Evolutionary conservation across 129 eudicot genomes (phyloP), one percentile per base, ranked within the genome.

Genomic region (Silybum marianum): DNA sequence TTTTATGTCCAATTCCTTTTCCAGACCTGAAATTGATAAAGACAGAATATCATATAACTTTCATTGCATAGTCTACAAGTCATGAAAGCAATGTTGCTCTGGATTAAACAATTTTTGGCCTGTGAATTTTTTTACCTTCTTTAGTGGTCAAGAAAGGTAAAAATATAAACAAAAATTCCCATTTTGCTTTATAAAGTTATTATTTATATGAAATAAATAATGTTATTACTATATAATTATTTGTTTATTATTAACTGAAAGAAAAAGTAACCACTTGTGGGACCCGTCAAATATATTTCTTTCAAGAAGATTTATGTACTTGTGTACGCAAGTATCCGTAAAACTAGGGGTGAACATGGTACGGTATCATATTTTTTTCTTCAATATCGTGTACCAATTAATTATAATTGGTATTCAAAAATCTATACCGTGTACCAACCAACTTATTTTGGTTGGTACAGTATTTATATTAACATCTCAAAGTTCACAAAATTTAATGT

Each of bases 71-170:
- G 9, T 14, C n/a, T 66, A 77, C 36, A 77, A 39, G 44, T 58
- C 38, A 54, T 9, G 3, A 30, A n/a, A 76, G 25, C 19, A 10
- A 9, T 60, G 10, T 44, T 42, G 39, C 42, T 60, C 71, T 76
- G 51, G 48, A n/a, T 30, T 39, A 69, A 67, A 40, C 2, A 40
- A 26, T 5, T 44, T 78, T 78, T 68, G 68, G 68, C 21, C 74
- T 68, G 30, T 46, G 13, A 66, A 25, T 0, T 1, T 3, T 1
- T 44, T 78, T 68, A 78, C 75, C 66, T 68, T 69, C 81, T 78
- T 78, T 78, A 68, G 42, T 78, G 75, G 82, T 78, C 82, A 78
- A 67, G 44, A 78, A 78, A 78, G 82, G 44, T 78, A 66, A 77
- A 78, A 78, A 39, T n/a, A 63, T 8, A 24, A 78, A 21, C 26